Evolutionary conservation across 306 rosid species (phyloP).

Genomic region (Pyrus betulifolia): DNA sequence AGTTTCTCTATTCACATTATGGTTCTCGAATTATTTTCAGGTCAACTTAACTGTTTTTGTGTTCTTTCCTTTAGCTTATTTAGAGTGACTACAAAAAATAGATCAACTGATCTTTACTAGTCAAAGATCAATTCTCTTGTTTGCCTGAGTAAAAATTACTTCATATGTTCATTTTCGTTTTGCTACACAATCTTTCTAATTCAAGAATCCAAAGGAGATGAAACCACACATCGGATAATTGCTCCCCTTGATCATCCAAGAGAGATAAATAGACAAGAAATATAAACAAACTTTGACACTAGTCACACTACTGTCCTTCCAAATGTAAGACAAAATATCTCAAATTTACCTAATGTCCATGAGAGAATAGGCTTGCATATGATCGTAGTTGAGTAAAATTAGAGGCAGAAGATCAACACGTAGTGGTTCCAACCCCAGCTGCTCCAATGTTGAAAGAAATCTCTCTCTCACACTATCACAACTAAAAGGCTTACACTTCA

Average conservation of each 20-base stretch:
- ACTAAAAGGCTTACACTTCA: slow-evolving; percentile 96
- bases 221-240: neutral
- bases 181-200: neutral
- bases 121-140: neutral
- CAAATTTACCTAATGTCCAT: slow-evolving; percentile 90
- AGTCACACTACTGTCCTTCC: neutral
- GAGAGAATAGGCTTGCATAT: slow-evolving; percentile 96
- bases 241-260: neutral
- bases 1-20: neutral
- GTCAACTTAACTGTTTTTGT: neutral
- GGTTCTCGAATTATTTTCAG: neutral
- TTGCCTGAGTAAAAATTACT: neutral
- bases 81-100: neutral
- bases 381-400: slow-evolving; percentile 90
- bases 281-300: neutral
- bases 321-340: slow-evolving; percentile 2
- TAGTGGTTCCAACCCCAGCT: slow-evolving; percentile 84
- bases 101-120: neutral
- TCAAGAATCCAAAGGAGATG: neutral
- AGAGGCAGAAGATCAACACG: slow-evolving; percentile 98
- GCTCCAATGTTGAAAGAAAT: slow-evolving; percentile 79
- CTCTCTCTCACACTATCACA: slow-evolving; percentile 90
- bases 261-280: neutral
- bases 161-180: neutral
- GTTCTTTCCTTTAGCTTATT: neutral